Percentiles rank a stretch among this genome's conserved stretches.
phyloP scores from a whole-genome alignment of 352 stramenopile genomes.

The Pythium rhizo-oryzae region DNA sequence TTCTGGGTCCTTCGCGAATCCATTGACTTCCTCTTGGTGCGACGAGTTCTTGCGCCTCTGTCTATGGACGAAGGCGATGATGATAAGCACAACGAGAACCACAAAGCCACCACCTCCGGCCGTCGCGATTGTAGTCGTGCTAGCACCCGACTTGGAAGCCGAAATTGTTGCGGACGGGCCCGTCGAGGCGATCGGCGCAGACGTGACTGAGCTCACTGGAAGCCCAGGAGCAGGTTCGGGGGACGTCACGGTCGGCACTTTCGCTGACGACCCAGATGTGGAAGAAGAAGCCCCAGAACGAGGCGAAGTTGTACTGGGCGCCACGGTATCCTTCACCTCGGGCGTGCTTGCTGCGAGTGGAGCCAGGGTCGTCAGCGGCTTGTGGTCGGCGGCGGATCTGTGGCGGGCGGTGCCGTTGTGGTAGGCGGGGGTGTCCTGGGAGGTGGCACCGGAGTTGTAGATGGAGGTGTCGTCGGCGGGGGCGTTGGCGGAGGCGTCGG shows the following conservation, averaged over 20 bases:
- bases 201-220: not conserved
- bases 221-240: not conserved
- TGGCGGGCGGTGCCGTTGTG: not conserved
- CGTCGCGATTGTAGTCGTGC: not conserved
- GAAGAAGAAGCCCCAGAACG: no score
- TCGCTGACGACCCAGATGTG: no score
- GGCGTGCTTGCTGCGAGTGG: no score
- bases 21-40: no score
- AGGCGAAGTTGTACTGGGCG: no score
- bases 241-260: no score
- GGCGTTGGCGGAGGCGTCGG: no score
- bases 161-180: not conserved
- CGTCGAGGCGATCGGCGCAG: not conserved
- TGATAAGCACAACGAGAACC: not conserved
- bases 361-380: no score
- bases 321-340: no score
- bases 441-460: conserved; percentile 4
- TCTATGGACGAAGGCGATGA: not conserved
- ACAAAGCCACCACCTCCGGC: not conserved
- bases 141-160: not conserved
- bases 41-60: no score
- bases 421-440: not conserved
- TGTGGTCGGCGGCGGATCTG: not conserved
- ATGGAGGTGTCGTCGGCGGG: not conserved
- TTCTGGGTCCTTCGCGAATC: no score